A percentile compares a stretch with the other conserved stretches of the same genome.
Evolutionary conservation across 2,329 filamentous ascomycete species (phyloP).

Genomic region (Endoconidiophora polonica): DNA sequence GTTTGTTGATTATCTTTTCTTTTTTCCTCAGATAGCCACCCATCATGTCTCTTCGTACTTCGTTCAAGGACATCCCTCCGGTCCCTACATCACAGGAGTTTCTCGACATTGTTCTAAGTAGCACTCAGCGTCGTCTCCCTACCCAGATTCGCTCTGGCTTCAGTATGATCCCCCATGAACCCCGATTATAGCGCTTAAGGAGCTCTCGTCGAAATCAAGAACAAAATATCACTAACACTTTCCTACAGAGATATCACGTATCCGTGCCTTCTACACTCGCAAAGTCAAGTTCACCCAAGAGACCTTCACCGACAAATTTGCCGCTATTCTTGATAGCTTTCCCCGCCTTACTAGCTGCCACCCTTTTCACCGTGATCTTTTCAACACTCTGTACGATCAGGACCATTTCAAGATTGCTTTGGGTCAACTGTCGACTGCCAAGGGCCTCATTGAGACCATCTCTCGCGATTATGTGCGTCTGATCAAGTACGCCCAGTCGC

Average conservation of each 20-base stretch:
- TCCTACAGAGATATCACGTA: constrained; percentile 12
- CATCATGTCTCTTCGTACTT: constrained; percentile 23
- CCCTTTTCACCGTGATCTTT: constrained; percentile 65
- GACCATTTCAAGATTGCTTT: constrained; percentile 96
- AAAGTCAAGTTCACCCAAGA: constrained; percentile 98
- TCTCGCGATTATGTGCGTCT: constrained; percentile 91
- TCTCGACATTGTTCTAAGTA: constrained; percentile 86
- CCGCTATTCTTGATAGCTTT: constrained; percentile 79
- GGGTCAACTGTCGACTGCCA: constrained; percentile 87
- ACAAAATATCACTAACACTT: neutral
- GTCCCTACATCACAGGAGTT: constrained; percentile 91
- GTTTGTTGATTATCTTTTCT: neutral
- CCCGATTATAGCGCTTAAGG: too few relatives aligned
- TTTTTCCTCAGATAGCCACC: constrained; percentile 6
- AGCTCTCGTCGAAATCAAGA: too few relatives aligned
- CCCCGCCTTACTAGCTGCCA: constrained; percentile 87
- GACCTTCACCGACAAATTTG: constrained; percentile 89
- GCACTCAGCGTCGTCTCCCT: constrained; percentile 81
- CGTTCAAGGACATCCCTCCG: constrained; percentile 65
- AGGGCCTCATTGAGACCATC: constrained; percentile 91
- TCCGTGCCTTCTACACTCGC: constrained; percentile 68
- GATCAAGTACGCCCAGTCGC: constrained; percentile 75
- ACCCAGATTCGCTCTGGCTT: constrained; percentile 94
- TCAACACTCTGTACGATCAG: constrained; percentile 97
- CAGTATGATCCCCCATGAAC: constrained; percentile 34